A percentile compares a stretch with the other conserved stretches of the same genome.
Conservation (phyloP, 2,329 filamentous ascomycete genomes). For the Teratosphaeria epicoccoides region DNA sequence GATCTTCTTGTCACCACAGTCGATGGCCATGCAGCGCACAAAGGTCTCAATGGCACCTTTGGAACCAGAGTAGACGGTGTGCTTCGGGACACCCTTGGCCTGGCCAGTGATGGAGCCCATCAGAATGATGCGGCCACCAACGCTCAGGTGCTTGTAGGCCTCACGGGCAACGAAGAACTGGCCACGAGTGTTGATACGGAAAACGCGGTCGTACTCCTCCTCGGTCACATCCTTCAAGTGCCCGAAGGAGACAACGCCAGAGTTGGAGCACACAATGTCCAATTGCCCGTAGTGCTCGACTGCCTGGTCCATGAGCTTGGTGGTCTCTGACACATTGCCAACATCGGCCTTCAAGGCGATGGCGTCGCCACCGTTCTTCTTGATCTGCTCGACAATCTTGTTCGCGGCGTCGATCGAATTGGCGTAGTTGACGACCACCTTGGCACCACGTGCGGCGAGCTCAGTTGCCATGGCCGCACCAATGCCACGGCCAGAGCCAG, state of each 20-base stretch:
- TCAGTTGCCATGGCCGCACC: slow-evolving; percentile 56
- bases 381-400: slow-evolving; percentile 55
- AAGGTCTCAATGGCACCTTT: slow-evolving; percentile 47
- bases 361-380: slow-evolving; percentile 52
- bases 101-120: slow-evolving; percentile 49
- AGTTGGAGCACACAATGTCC: slow-evolving; percentile 62
- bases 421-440: slow-evolving; percentile 58
- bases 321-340: slow-evolving; percentile 52
- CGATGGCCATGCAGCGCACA: slow-evolving; percentile 44
- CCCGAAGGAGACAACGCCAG: slow-evolving; percentile 46
- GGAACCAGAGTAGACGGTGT: slow-evolving; percentile 43
- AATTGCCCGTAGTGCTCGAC: slow-evolving; percentile 54
- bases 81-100: slow-evolving; percentile 45
- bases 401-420: slow-evolving; percentile 55
- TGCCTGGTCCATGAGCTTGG: slow-evolving; percentile 52
- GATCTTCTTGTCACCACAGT: slow-evolving; percentile 45
- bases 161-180: slow-evolving; percentile 53
- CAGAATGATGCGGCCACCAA: slow-evolving; percentile 43
- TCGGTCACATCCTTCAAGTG: slow-evolving; percentile 44
- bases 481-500: slow-evolving; percentile 51
- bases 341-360: slow-evolving; percentile 59
- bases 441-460: slow-evolving; percentile 54
- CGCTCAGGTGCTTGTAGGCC: slow-evolving; percentile 43
- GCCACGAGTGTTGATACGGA: slow-evolving; percentile 51
- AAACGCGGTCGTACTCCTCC: slow-evolving; percentile 49